A percentile compares a stretch with the other conserved stretches of the same genome.
Evolutionary conservation across 805 yeast species (phyloP).

Genomic region (Metschnikowia koreensis): DNA sequence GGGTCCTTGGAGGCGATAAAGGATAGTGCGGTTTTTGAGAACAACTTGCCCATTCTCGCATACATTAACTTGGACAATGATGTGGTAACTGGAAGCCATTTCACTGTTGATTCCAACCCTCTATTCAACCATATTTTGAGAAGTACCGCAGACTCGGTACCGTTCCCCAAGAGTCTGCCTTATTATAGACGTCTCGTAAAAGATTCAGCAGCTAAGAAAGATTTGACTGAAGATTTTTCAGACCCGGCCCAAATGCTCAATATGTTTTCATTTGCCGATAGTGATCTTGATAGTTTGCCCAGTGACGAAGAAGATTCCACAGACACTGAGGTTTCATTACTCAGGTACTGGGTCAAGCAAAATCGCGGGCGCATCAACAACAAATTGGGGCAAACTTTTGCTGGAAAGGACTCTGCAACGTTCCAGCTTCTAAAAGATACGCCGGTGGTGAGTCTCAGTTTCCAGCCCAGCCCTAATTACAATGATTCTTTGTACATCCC

Average conservation of each 20-base stretch:
- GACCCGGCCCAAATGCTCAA: no score
- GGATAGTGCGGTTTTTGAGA: conserved; percentile 20
- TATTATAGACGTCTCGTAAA: conserved; percentile 21
- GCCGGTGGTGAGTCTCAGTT: conserved; percentile 35
- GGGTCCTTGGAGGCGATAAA: conserved; percentile 29
- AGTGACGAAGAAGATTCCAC: conserved; percentile 16
- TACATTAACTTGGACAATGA: conserved; percentile 42
- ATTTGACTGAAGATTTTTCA: background rate
- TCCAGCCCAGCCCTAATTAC: conserved; percentile 28
- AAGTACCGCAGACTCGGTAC: conserved; percentile 29
- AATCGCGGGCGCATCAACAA: conserved; percentile 31
- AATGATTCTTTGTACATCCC: conserved; percentile 31
- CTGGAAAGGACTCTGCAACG: conserved; percentile 26
- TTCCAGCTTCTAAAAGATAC: conserved; percentile 31
- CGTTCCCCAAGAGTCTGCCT: conserved; percentile 29
- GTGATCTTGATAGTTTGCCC: conserved; percentile 10
- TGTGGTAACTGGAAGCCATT: conserved; percentile 37
- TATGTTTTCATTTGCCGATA: background rate
- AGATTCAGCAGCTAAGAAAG: background rate
- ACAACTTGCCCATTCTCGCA: conserved; percentile 27
- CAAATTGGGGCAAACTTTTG: conserved; percentile 26
- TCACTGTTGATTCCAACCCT: conserved; percentile 35
- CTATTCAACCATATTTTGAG: conserved; percentile 32
- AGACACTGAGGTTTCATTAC: conserved; percentile 27
- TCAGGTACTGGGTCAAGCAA: conserved; percentile 37